Evolutionary conservation across 305 asterid species (phyloP), one percentile per base, ranked within the genome.

Genomic region (Ilex paraguariensis): DNA sequence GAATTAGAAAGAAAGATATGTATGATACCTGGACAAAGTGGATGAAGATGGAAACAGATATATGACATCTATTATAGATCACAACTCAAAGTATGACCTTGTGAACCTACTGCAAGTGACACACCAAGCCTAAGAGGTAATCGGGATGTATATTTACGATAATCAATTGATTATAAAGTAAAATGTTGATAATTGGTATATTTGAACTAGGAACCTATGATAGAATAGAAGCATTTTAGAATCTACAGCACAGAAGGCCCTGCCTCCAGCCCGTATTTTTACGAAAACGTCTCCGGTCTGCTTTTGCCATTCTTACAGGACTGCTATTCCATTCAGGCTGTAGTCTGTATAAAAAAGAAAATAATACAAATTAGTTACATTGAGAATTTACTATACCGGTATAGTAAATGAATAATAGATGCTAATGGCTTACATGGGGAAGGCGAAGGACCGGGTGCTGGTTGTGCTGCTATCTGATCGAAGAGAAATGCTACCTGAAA

Each of bases 291-390:
- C 84, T 78, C 71, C 90, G 46, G 13, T 86, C 97, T 0, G 95
- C 91, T 72, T 88, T 88, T 15, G 75, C 80, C 98, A 94, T 94
- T 64, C 96, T 77, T 15, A 86, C 95, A 3, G 99, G 99, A 56
- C 98, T 94, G 87, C 98, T 84, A 65, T 83, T 84, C 95, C 95
- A 94, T 73, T 94, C 99, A 7, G 84, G 56, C 59, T 79, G 97
- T 67, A 94, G 81, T 61, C 99, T 94, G 95, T 57, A 57, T 36
- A 66, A 4, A 15, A 3, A 57, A 70, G 17, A 60, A 11, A 55
- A 45, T 66, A 50, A 15, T 16, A 32, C 33, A 10, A 31, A n/a
- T 54, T 21, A 5, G 31, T 63, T 28, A 30, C 28, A 11, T 13
- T 13, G 32, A 65, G 10, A 61, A 36, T 59, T 63, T 33, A 16